Conservation (phyloP, 441 rosid species). For the Adansonia madagascariensis region DNA sequence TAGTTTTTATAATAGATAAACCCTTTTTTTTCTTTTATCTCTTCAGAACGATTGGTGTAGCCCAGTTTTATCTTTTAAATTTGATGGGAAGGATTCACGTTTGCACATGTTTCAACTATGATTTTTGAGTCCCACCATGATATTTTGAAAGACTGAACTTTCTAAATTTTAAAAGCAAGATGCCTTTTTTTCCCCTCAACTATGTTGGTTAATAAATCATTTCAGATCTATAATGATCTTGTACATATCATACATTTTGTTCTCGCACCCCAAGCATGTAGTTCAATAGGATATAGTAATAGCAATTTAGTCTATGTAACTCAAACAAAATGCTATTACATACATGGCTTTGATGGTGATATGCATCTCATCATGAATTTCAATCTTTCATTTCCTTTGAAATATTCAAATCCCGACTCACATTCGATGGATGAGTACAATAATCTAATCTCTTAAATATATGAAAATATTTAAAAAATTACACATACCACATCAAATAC, state of each 20-base stretch:
- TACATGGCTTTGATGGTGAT: too few species aligned
- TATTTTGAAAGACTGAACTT: not conserved
- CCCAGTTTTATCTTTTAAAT: not conserved
- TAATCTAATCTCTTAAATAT: too few species aligned
- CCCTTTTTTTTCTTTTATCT: not conserved
- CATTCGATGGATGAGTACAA: too few species aligned
- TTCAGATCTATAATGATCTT: not conserved
- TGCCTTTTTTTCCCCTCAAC: conserved; percentile 27
- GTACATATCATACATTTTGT: not conserved
- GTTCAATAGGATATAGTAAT: not conserved
- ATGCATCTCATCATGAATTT: too few species aligned
- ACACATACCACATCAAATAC: too few species aligned
- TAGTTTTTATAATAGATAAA: not conserved
- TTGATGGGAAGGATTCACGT: not conserved
- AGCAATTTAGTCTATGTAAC: too few species aligned
- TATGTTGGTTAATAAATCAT: conserved; percentile 6
- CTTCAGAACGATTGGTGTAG: not conserved
- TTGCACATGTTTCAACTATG: conserved; percentile 33
- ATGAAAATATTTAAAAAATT: too few species aligned
- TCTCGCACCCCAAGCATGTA: not conserved
- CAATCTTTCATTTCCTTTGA: too few species aligned
- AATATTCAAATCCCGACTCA: too few species aligned
- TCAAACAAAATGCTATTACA: too few species aligned
- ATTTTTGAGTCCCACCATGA: conserved; percentile 43
- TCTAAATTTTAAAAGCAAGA: conserved; percentile 29